phyloP scores from a whole-genome alignment of 2,329 filamentous ascomycete species.

The Xylariaceae sp. region DNA sequence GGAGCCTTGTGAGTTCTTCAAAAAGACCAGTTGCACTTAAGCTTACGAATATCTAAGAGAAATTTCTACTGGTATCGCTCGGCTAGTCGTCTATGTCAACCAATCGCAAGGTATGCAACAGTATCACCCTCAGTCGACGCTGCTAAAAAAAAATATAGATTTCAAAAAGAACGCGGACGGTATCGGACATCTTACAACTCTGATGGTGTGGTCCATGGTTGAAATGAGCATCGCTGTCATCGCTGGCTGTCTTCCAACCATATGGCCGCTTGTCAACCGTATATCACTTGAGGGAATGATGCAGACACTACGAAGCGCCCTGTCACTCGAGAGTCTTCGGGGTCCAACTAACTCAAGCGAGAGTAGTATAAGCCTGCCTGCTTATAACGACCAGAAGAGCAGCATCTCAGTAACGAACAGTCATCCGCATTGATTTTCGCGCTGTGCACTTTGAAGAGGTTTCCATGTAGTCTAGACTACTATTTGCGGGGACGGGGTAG shows the following conservation, averaged over 20 bases:
- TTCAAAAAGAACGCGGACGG: constrained; percentile 17
- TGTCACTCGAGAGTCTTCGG: too few relatives aligned
- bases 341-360: too few relatives aligned
- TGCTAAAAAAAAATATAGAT: constrained; percentile 14
- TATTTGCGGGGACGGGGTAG: too few relatives aligned
- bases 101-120: constrained; percentile 12
- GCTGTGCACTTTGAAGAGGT: too few relatives aligned
- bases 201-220: constrained; percentile 26
- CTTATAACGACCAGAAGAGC: too few relatives aligned
- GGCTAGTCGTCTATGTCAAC: constrained; percentile 15
- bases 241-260: constrained; percentile 23
- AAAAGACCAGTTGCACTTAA: too few relatives aligned
- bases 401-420: too few relatives aligned
- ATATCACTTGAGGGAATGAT: constrained; percentile 20
- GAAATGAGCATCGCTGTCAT: constrained; percentile 24
- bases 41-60: constrained; percentile 6
- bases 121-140: too few relatives aligned
- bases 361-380: too few relatives aligned
- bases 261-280: constrained; percentile 19
- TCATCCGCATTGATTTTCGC: too few relatives aligned
- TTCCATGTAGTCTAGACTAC: too few relatives aligned
- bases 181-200: constrained; percentile 20
- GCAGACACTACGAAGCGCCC: too few relatives aligned
- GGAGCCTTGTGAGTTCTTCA: constrained; percentile 19
- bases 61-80: constrained; percentile 14